Conservation (phyloP, 148 eudicot genomes). For the Dysphania ambrosioides region DNA sequence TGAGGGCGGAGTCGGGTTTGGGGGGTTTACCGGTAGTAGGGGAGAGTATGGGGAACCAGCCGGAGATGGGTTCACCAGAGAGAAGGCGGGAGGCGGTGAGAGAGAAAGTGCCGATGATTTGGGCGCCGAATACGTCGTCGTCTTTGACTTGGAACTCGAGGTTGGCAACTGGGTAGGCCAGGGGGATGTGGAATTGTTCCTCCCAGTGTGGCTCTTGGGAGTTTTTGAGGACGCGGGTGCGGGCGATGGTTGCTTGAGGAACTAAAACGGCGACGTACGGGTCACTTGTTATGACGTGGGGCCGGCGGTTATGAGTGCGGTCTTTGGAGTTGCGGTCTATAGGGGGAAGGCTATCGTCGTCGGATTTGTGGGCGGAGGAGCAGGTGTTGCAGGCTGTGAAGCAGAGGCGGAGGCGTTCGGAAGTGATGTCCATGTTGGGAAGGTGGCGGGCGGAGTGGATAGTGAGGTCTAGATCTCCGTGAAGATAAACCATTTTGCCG, state of each 20-base stretch:
- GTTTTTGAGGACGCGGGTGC: slow-evolving; percentile 71
- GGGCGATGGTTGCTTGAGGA: slow-evolving; percentile 69
- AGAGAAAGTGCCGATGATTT: slow-evolving; percentile 47
- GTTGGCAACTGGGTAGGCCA: slow-evolving; percentile 57
- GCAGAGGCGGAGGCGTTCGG: slow-evolving; percentile 75
- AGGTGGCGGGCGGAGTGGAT: slow-evolving; percentile 54
- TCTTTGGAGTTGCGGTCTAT: slow-evolving; percentile 26
- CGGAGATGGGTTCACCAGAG: slow-evolving; percentile 40
- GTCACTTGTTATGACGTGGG: slow-evolving; percentile 80
- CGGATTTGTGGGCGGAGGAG: not conserved
- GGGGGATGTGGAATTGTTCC: slow-evolving; percentile 46
- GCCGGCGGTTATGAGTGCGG: slow-evolving; percentile 39
- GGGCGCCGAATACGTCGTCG: slow-evolving; percentile 71
- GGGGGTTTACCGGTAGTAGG: slow-evolving; percentile 44
- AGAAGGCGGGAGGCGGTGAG: slow-evolving; percentile 42
- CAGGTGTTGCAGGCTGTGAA: slow-evolving; percentile 49
- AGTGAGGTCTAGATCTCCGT: slow-evolving; percentile 70
- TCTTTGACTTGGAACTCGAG: slow-evolving; percentile 82
- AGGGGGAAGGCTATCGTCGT: not conserved
- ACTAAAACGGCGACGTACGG: slow-evolving; percentile 70
- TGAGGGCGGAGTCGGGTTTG: slow-evolving; percentile 44
- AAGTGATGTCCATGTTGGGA: slow-evolving; percentile 79
- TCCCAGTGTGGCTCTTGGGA: slow-evolving; percentile 64
- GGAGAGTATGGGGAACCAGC: slow-evolving; percentile 44
- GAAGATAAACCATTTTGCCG: slow-evolving; percentile 41